phyloP scores from a whole-genome alignment of 371 early-diverging fungal genomes.

The Amoeboaphelidium protococcarum region DNA sequence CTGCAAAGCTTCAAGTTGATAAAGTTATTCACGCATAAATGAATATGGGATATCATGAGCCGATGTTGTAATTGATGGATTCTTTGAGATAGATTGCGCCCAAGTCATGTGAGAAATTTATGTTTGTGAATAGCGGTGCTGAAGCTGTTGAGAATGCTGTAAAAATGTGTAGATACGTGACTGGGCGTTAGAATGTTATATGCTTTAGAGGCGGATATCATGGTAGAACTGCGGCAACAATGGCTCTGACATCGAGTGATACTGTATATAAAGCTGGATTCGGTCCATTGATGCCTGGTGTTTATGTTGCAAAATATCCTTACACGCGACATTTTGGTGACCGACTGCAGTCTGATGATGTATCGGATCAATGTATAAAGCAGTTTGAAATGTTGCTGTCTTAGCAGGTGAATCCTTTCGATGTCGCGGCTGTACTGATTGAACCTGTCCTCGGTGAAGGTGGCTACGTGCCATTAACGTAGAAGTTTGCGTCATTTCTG shows the following conservation, averaged over 20 bases:
- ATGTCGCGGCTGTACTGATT: conserved; percentile 32
- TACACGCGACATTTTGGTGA: conserved; percentile 20
- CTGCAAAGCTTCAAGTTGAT: conserved; percentile 25
- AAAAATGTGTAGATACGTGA: conserved; percentile 26
- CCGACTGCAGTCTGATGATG: background rate
- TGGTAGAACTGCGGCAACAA: conserved; percentile 27
- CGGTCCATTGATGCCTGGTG: conserved; percentile 25
- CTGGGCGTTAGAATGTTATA: conserved; percentile 23
- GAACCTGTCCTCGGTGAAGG: conserved; percentile 65
- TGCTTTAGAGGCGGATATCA: conserved; percentile 15
- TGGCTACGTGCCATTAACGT: conserved; percentile 38
- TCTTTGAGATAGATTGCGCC: conserved; percentile 20
- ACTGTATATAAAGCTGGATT: conserved; percentile 21
- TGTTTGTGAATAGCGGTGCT: conserved; percentile 27
- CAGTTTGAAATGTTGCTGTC: background rate
- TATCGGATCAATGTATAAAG: background rate
- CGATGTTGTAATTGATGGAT: conserved; percentile 22
- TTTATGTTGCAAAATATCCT: conserved; percentile 22
- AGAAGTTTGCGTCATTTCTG: conserved; percentile 30
- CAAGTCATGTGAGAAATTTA: conserved; percentile 19
- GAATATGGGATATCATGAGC: conserved; percentile 23
- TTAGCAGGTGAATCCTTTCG: background rate
- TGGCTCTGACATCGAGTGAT: conserved; percentile 26
- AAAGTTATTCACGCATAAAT: conserved; percentile 22
- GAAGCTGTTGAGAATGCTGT: conserved; percentile 28